Percentiles rank a stretch among this genome's conserved stretches.
Evolutionary conservation across 148 eudicot genomes (phyloP).

Genomic region (Nyssa sinensis): DNA sequence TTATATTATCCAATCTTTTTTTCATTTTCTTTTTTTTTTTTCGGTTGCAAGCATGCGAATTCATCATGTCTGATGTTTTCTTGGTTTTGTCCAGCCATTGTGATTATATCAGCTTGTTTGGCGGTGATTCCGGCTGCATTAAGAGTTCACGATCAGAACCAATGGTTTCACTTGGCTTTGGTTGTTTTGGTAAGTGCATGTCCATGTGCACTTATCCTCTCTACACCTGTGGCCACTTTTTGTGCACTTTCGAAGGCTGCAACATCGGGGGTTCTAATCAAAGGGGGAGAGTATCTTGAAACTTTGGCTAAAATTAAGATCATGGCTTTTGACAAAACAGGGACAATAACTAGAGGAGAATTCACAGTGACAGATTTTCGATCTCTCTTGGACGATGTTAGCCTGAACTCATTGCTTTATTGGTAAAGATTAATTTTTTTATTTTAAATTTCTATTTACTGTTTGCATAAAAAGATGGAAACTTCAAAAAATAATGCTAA

Average conservation of each 20-base stretch:
- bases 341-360: conserved; percentile 88
- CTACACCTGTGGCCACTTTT: conserved; percentile 89
- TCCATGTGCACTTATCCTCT: conserved; percentile 91
- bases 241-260: conserved; percentile 95
- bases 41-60: neutral
- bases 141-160: conserved; percentile 40
- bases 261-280: conserved; percentile 66
- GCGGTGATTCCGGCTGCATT: conserved; percentile 60
- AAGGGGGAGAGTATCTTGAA: conserved; percentile 89
- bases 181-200: conserved; percentile 92
- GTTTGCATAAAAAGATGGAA: neutral
- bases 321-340: conserved; percentile 90
- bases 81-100: conserved; percentile 56
- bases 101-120: conserved; percentile 53
- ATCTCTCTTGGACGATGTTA: conserved; percentile 42
- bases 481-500: neutral
- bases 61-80: neutral
- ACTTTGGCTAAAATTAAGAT: conserved; percentile 61
- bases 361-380: conserved; percentile 51
- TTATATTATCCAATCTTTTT: neutral
- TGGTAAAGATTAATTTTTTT: conserved; percentile 42
- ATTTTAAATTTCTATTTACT: no score
- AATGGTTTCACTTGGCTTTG: conserved; percentile 71
- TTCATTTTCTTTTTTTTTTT: no score
- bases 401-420: conserved; percentile 46